Base-by-base conservation (phyloP, 805 yeast genomes). In the Saccharomycopsis sp. region DNA sequence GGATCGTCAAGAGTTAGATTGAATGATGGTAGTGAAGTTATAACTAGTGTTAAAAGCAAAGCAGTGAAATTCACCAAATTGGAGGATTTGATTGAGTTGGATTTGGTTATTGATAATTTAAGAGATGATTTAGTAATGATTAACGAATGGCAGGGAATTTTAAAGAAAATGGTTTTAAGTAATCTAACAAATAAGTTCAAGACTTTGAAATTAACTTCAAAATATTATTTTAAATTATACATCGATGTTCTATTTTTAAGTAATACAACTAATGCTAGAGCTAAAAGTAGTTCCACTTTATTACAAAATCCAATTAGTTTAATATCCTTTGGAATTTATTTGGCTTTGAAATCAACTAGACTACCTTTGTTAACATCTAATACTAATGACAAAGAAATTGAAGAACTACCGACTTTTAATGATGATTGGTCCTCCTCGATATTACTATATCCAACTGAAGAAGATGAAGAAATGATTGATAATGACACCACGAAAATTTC, bases 1-100 rank as follows among this genome's bases (percentile, higher is more conserved):
- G 98, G 98, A 12, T 87, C 96, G 2, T 81, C 96, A 0, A 71
- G 95, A 61, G 74, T 89, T 15, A 70, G 87, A 48, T 71, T 86
- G 26, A 70, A 82, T 36, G 97, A 89, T 58, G 97, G 98, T 18
- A 75, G 86, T 46, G 97, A 92, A 60, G 86, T 95, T 52, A 79
- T 92, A 26, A 89, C 86, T 4, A 92, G 96, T 53, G 71, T 89
- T 36, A 92, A 92, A 60, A 74, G 88, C 10, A 81, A 82, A 52
- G 96, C 88, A 3, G 82, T 84, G 13, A 67, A 64, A 36, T 61
- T 60, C 42, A 50, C 59, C 4, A 45, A 42, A 12, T 17, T 30
- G 14, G 51, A 64, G 0, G 74, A 71, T 15, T 60, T 85, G 28
- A 63, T 88, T 8, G 76, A 76, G 34, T 77, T 87, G 21, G 94